phyloP scores from a whole-genome alignment of 75 land plant genomes.

The Cryptomeria japonica region DNA sequence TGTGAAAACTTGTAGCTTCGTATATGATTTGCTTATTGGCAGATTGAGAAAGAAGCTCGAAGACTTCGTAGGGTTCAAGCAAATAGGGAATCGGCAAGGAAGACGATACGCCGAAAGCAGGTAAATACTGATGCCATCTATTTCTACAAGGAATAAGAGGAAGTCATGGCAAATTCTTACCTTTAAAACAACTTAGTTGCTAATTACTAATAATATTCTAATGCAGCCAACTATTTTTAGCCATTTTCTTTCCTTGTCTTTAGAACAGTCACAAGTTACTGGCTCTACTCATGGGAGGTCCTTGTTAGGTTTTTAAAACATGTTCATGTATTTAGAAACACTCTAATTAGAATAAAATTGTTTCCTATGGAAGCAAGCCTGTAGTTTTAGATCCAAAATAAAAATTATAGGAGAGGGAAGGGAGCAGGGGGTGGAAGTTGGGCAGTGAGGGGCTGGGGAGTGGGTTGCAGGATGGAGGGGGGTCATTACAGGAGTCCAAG shows the following conservation, averaged over 20 bases:
- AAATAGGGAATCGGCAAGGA: slow-evolving; percentile 48
- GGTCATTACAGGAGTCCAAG: too few species aligned
- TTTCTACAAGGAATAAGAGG: neutral
- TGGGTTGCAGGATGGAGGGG: too few species aligned
- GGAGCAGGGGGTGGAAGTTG: too few species aligned
- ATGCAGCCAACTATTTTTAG: neutral
- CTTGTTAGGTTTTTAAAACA: neutral
- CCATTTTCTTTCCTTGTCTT: neutral
- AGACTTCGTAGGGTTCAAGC: slow-evolving; percentile 41
- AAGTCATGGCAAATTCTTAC: neutral
- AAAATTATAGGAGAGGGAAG: neutral
- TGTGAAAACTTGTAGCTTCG: neutral
- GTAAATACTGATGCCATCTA: slow-evolving; percentile 10
- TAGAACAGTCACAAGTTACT: neutral
- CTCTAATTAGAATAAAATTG: neutral
- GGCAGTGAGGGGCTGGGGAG: too few species aligned
- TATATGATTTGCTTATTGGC: slow-evolving; percentile 5
- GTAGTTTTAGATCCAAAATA: neutral
- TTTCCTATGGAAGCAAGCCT: neutral
- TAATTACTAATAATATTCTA: neutral
- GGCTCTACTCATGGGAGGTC: neutral
- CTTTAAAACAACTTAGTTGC: neutral
- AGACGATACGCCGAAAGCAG: slow-evolving; percentile 47
- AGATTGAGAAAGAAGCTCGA: slow-evolving; percentile 43
- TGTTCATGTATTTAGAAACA: neutral